Percentiles rank a stretch among this genome's conserved stretches.
phyloP scores from a whole-genome alignment of 352 stramenopile species.

The Phytophthora tubulina region DNA sequence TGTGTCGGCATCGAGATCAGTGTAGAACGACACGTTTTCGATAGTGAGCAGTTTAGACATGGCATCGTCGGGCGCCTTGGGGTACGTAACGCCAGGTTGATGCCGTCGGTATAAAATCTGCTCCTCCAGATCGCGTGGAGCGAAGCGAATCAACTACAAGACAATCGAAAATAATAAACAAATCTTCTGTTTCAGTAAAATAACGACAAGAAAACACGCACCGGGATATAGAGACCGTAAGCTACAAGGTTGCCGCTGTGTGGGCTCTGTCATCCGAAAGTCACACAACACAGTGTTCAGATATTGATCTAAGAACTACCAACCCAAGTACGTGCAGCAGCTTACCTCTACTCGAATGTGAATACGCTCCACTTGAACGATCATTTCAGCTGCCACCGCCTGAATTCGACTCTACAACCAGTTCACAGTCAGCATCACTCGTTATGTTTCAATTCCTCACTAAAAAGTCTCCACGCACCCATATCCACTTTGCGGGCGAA shows the following conservation, averaged over 20 bases:
- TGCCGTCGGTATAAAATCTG: constrained; percentile 72
- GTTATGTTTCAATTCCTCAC: background rate
- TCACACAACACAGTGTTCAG: too few relatives aligned
- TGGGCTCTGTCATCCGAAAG: constrained; percentile 46
- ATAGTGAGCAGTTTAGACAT: constrained; percentile 71
- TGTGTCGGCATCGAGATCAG: constrained; percentile 54
- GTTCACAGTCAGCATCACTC: background rate
- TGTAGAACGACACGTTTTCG: constrained; percentile 72
- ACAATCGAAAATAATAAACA: constrained; percentile 2
- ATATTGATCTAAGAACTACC: too few relatives aligned
- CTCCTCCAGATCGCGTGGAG: constrained; percentile 56
- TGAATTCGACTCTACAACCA: constrained; percentile 55
- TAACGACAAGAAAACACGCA: constrained; percentile 22
- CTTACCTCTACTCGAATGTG: constrained; percentile 77
- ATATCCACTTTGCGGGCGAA: constrained; percentile 73
- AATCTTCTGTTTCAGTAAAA: background rate
- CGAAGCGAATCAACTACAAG: constrained; percentile 63
- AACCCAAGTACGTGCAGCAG: background rate
- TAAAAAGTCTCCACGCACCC: constrained; percentile 33
- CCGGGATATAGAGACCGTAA: constrained; percentile 69
- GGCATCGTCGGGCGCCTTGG: constrained; percentile 31
- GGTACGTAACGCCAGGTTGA: constrained; percentile 62
- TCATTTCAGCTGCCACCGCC: constrained; percentile 62
- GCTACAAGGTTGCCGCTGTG: constrained; percentile 52
- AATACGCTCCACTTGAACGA: constrained; percentile 67